Percentiles rank a stretch among this genome's conserved stretches.
phyloP scores from a whole-genome alignment of 202 grass and related monocot genomes.

The Bolboschoenoplectus hybrid region DNA sequence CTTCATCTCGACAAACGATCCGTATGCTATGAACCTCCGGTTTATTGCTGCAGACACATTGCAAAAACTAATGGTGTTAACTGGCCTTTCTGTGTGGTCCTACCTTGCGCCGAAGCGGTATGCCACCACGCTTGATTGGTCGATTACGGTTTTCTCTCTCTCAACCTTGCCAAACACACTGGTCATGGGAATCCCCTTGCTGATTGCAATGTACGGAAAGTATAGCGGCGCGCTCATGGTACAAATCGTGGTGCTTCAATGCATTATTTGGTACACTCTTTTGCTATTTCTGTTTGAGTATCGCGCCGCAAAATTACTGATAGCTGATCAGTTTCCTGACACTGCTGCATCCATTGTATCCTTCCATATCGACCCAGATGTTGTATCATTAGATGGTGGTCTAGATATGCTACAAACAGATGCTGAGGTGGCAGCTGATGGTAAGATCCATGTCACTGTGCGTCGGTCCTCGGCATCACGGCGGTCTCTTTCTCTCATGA shows the following conservation, averaged over 20 bases:
- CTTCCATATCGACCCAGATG: conserved; percentile 70
- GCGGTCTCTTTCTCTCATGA: conserved; percentile 53
- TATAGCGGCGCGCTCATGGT: conserved; percentile 87
- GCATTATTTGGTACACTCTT: conserved; percentile 99
- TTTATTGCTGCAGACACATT: conserved; percentile 92
- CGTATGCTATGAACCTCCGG: conserved; percentile 90
- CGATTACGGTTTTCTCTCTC: conserved; percentile 88
- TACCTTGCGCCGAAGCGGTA: conserved; percentile 41
- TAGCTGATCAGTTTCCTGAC: conserved; percentile 86
- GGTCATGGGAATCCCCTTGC: conserved; percentile 95
- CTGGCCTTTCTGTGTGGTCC: conserved; percentile 53
- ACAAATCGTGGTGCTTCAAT: conserved; percentile 88
- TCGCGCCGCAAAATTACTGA: conserved; percentile 77
- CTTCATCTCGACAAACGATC: conserved; percentile 94
- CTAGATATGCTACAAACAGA: conserved; percentile 56
- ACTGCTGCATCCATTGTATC: conserved; percentile 79
- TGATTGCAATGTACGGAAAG: conserved; percentile 88
- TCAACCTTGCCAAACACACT: conserved; percentile 91
- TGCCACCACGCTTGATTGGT: conserved; percentile 65
- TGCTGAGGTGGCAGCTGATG: conserved; percentile 64
- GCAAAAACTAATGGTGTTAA: conserved; percentile 87
- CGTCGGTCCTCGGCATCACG: conserved; percentile 78
- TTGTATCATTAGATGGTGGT: conserved; percentile 78
- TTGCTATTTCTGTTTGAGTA: conserved; percentile 92
- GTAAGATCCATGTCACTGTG: conserved; percentile 75